Conservation (phyloP, 176 grass and related monocot species). For the Alloteropsis semialata region DNA sequence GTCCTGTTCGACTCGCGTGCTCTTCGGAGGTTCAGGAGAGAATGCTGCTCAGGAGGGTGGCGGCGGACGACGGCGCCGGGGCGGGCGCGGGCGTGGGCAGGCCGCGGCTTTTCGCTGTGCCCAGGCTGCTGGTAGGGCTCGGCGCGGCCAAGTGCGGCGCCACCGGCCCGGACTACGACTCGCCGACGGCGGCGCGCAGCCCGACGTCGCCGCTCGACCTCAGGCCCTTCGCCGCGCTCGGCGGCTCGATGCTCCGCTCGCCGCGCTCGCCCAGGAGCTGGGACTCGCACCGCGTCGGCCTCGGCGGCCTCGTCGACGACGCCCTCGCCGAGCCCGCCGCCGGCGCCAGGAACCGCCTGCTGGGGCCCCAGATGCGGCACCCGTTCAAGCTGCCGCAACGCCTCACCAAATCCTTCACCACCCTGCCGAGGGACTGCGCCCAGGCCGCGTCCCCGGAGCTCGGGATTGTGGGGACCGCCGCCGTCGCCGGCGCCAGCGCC, state of each 20-base stretch:
- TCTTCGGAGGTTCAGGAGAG: not conserved
- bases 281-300: constrained; percentile 66
- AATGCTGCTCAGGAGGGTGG: constrained; percentile 47
- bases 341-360: constrained; percentile 29
- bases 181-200: constrained; percentile 48
- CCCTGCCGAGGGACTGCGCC: constrained; percentile 50
- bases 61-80: constrained; percentile 26
- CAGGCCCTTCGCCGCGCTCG: constrained; percentile 46
- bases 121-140: constrained; percentile 63
- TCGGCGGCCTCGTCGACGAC: constrained; percentile 62
- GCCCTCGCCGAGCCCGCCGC: constrained; percentile 28
- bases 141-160: constrained; percentile 32
- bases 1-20: constrained; percentile 8
- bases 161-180: constrained; percentile 42
- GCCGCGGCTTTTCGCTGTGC: constrained; percentile 52
- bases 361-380: constrained; percentile 22
- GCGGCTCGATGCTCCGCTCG: constrained; percentile 36
- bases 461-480: constrained; percentile 26
- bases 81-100: constrained; percentile 16
- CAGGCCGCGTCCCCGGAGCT: constrained; percentile 12
- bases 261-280: constrained; percentile 64
- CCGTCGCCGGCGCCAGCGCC: not conserved
- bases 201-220: constrained; percentile 89
- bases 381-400: constrained; percentile 18
- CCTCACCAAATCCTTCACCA: constrained; percentile 15